Evolutionary conservation across 768 basidiomycete species (phyloP), one percentile per base, ranked within the genome.

Genomic region (Omphalotus guepiniiformis): DNA sequence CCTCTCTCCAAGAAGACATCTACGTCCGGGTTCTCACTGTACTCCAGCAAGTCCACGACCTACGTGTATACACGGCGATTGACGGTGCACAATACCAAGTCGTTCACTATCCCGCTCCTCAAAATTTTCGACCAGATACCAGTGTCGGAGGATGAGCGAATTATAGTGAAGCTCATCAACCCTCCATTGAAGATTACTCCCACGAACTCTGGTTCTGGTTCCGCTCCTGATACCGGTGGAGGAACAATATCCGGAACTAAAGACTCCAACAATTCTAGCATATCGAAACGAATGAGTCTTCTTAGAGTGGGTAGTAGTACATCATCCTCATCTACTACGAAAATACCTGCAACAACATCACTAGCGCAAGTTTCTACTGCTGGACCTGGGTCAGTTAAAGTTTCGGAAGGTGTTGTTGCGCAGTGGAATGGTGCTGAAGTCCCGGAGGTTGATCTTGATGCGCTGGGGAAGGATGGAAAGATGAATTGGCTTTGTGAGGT

Each of bases 91-190:
- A 74, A 74, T 55, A 66, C 67, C 21, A 72, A 72, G 48, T 42
- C 59, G 9, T 51, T 53, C 3, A 18, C 56, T 0, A 51, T 65
- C 27, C 53, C 63, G 5, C 51, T 59, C 26, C 39, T 73, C 50
- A 70, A 67, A 50, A 54, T 75, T 48, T 46, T 68, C 25, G 70
- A 75, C 47, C 70, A 67, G 45, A 52, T 70, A 3, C 71, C 70
- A 0, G 53, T 69, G 2, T 72, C 71, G 9, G 63, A 72, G 50
- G 36, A 57, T 28, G 38, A 48, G 34, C 42, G 58, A 25, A 58
- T 58, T 43, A 37, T 42, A 21, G 58, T 60, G 3, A 58, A 57
- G 49, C 47, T 60, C 3, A 18, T 53, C 28, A 55, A 26, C 23
- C 59, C 55, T 15, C 37, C 56, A n/a, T 46, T 55, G 34, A 29